These are phyloP conservation scores for Neocatenulostroma microsporum DNA, from an alignment of 2,329 filamentous ascomycete genomes.

Conservation along the genomic window DNA sequence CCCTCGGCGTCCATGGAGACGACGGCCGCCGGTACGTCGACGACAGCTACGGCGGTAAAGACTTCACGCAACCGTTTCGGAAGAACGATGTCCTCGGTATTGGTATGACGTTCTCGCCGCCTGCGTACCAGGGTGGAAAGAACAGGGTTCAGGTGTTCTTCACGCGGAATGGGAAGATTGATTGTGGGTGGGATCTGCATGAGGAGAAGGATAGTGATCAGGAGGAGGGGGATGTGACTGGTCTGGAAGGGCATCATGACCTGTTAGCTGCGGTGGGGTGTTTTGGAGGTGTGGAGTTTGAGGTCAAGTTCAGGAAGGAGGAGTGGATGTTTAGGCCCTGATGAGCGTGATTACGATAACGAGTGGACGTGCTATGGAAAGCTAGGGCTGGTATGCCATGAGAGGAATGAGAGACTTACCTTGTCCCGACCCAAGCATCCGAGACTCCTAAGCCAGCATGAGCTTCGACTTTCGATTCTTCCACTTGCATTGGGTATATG, in stretches of 20 bases:
- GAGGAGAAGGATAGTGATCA: constrained; percentile 61
- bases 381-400: too few relatives aligned
- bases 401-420: too few relatives aligned
- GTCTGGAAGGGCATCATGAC: constrained; percentile 61
- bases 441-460: too few relatives aligned
- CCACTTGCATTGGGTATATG: too few relatives aligned
- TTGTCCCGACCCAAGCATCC: too few relatives aligned
- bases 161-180: constrained; percentile 55
- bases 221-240: constrained; percentile 53
- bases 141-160: constrained; percentile 59
- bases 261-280: constrained; percentile 63
- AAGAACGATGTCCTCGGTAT: constrained; percentile 61
- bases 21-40: constrained; percentile 71
- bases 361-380: too few relatives aligned
- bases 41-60: constrained; percentile 64
- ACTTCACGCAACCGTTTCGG: constrained; percentile 59
- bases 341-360: too few relatives aligned
- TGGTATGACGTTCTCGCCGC: constrained; percentile 54
- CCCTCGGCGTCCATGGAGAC: constrained; percentile 68
- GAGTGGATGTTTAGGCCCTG: constrained; percentile 29
- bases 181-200: constrained; percentile 62
- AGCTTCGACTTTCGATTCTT: too few relatives aligned
- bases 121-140: constrained; percentile 16
- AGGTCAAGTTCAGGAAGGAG: constrained; percentile 41
- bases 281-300: constrained; percentile 60